Evolutionary conservation across 169 alveolate species (phyloP).

Genomic region (Plasmodium ovale): DNA sequence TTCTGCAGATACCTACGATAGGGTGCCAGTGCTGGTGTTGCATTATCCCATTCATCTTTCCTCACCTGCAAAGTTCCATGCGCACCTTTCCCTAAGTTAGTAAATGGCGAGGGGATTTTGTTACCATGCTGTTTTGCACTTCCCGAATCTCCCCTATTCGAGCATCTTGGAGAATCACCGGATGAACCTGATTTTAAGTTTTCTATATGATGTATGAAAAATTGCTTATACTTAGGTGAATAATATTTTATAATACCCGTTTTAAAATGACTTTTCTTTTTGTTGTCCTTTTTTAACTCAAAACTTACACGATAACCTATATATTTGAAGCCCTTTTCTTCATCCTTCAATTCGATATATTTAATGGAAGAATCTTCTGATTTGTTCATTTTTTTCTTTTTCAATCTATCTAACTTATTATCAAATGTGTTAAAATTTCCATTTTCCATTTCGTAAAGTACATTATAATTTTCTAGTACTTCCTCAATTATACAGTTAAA

Average conservation of each 20-base stretch:
- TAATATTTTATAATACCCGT: conserved; percentile 71
- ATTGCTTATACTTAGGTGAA: conserved; percentile 73
- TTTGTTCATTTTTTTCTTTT: conserved; percentile 27
- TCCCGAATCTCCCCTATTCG: conserved; percentile 9
- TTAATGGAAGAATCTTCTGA: conserved; percentile 20
- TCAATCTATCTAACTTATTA: conserved; percentile 26
- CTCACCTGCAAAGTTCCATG: too few species aligned
- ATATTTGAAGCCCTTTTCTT: conserved; percentile 67
- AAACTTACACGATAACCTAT: conserved; percentile 75
- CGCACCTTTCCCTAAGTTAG: too few species aligned
- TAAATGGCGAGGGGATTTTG: too few species aligned
- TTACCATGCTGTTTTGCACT: background rate
- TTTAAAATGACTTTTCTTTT: conserved; percentile 50
- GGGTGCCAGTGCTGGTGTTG: background rate
- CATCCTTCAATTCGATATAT: conserved; percentile 70
- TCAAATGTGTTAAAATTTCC: conserved; percentile 30
- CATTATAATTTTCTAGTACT: conserved; percentile 22
- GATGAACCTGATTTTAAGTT: conserved; percentile 8
- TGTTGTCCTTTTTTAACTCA: conserved; percentile 67
- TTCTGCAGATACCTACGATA: background rate
- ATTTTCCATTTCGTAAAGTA: conserved; percentile 35
- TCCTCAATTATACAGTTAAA: conserved; percentile 67
- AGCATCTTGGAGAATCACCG: conserved; percentile 28
- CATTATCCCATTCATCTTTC: background rate
- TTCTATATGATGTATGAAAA: conserved; percentile 70